A percentile compares a stretch with the other conserved stretches of the same genome.
These are phyloP conservation scores for Talaromyces amestolkiae DNA, from an alignment of 2,329 filamentous ascomycete species.

Conservation along the genomic window DNA sequence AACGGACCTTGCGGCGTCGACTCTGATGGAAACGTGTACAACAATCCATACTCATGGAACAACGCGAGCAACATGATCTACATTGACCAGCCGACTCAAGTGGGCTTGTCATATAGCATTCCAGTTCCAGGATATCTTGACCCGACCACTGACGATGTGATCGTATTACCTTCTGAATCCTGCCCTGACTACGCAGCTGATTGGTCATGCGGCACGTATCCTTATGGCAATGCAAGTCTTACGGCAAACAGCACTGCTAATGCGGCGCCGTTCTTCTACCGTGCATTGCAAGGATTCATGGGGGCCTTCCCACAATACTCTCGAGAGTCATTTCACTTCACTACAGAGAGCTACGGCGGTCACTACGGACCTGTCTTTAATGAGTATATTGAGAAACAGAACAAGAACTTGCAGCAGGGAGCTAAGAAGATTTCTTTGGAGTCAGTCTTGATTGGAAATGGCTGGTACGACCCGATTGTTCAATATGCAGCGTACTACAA, in stretches of 20 bases:
- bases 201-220: constrained; percentile 17
- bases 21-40: constrained; percentile 42
- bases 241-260: constrained; percentile 53
- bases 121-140: constrained; percentile 27
- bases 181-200: constrained; percentile 18
- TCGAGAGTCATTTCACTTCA: constrained; percentile 53
- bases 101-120: constrained; percentile 57
- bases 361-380: constrained; percentile 44
- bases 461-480: constrained; percentile 40
- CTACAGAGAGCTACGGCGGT: constrained; percentile 48
- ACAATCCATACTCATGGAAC: constrained; percentile 58
- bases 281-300: constrained; percentile 62
- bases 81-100: constrained; percentile 63
- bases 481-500: constrained; percentile 42
- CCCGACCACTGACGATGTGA: constrained; percentile 36
- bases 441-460: constrained; percentile 39
- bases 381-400: constrained; percentile 43
- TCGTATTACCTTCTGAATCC: constrained; percentile 37
- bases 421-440: constrained; percentile 27
- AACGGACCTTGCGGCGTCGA: constrained; percentile 46
- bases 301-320: constrained; percentile 62
- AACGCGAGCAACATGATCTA: constrained; percentile 65
- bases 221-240: constrained; percentile 49
- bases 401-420: constrained; percentile 38
- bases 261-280: constrained; percentile 56